phyloP scores from a whole-genome alignment of 768 basidiomycete species.

The Trametopsis cervina region DNA sequence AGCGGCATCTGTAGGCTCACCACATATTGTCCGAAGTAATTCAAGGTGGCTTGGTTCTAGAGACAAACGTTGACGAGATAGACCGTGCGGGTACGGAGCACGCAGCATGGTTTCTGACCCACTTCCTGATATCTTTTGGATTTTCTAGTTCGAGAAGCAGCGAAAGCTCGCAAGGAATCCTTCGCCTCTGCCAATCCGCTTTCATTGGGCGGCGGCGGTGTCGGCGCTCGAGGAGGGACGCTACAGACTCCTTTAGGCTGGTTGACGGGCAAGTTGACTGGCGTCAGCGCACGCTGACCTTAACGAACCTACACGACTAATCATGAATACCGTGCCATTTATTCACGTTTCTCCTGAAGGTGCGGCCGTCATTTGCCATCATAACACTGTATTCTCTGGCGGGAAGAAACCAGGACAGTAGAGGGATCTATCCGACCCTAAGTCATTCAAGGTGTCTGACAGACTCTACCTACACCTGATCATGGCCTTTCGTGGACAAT shows the following conservation, averaged over 20 bases:
- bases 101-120: no score
- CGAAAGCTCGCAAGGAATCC: conserved; percentile 70
- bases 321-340: no score
- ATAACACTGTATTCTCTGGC: no score
- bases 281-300: conserved; percentile 44
- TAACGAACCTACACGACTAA: no score
- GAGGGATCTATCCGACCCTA: no score
- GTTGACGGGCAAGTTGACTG: conserved; percentile 69
- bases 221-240: conserved; percentile 51
- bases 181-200: conserved; percentile 79
- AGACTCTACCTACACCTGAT: no score
- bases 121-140: no score
- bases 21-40: conserved; percentile 95
- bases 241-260: conserved; percentile 72
- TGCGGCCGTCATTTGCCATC: no score
- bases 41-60: conserved; percentile 92
- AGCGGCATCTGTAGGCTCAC: conserved; percentile 89
- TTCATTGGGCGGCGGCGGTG: conserved; percentile 56
- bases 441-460: no score
- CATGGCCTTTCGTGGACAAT: no score
- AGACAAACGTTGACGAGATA: conserved; percentile 90
- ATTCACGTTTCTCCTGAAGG: no score
- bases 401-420: no score
- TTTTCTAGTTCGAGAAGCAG: conserved; percentile 68
- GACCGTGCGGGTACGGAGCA: conserved; percentile 59